phyloP scores from a whole-genome alignment of 2,329 filamentous ascomycete species.

The Trichoderma afroharzianum region DNA sequence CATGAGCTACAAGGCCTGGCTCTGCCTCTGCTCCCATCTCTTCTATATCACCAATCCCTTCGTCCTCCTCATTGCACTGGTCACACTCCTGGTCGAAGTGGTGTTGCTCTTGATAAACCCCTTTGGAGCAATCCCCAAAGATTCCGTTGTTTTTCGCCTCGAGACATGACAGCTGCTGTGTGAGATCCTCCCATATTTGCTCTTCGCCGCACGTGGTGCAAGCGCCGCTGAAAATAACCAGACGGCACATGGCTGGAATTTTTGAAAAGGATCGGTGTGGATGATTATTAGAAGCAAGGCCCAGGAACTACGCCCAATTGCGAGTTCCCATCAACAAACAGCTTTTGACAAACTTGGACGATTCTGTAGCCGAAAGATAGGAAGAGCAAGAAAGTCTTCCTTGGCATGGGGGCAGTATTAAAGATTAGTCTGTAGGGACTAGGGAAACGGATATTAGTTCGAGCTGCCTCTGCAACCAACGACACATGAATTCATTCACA shows the following conservation, averaged over 20 bases:
- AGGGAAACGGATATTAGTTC: neutral
- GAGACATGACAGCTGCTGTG: conserved; percentile 46
- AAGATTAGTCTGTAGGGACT: neutral
- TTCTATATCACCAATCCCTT: conserved; percentile 41
- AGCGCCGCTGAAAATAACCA: conserved; percentile 41
- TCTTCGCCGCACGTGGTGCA: conserved; percentile 41
- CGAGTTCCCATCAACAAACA: neutral
- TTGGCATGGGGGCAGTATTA: neutral
- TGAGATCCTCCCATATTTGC: conserved; percentile 43
- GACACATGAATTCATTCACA: neutral
- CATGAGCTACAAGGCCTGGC: conserved; percentile 6
- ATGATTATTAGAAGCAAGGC: neutral
- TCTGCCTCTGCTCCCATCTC: neutral
- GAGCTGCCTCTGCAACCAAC: neutral
- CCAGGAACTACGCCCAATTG: neutral
- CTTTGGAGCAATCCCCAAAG: conserved; percentile 43
- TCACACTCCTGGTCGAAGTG: conserved; percentile 48
- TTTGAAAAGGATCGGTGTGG: neutral
- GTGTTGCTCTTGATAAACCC: conserved; percentile 42
- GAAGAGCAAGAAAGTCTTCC: neutral
- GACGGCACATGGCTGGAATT: conserved; percentile 41
- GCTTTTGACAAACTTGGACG: neutral
- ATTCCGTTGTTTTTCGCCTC: conserved; percentile 46
- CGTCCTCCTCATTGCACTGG: conserved; percentile 39
- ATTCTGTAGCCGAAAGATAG: neutral